phyloP scores from a whole-genome alignment of 148 eudicot genomes.

The Fagopyrum tataricum region DNA sequence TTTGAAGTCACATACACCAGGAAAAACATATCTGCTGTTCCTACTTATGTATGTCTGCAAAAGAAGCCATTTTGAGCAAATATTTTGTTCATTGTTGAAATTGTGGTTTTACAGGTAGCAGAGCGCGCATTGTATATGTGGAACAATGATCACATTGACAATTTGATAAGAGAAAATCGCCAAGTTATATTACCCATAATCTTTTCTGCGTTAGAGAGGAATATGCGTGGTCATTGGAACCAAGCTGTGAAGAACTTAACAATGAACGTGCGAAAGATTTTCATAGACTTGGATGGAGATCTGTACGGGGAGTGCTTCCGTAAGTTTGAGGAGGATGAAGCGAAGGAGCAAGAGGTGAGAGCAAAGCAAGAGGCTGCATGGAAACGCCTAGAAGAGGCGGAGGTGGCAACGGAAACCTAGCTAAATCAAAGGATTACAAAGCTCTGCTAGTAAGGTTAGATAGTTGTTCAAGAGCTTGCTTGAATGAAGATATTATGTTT shows the following conservation, averaged over 20 bases:
- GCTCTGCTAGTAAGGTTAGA: background rate
- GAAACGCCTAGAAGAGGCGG: constrained; percentile 59
- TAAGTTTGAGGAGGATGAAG: constrained; percentile 61
- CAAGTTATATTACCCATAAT: constrained; percentile 60
- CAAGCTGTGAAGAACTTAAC: constrained; percentile 70
- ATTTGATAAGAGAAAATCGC: constrained; percentile 56
- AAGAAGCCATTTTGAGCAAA: no score
- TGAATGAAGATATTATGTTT: background rate
- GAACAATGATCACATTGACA: constrained; percentile 81
- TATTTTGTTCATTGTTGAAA: background rate
- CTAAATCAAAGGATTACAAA: background rate
- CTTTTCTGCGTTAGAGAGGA: constrained; percentile 69
- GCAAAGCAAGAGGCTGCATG: constrained; percentile 50
- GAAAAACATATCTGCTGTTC: no score
- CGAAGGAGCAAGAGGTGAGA: constrained; percentile 41
- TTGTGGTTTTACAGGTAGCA: constrained; percentile 46
- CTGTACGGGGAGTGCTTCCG: constrained; percentile 54
- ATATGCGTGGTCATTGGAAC: constrained; percentile 62
- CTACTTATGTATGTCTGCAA: no score
- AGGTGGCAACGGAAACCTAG: constrained; percentile 38
- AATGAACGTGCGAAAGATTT: constrained; percentile 58
- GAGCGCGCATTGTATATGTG: constrained; percentile 70
- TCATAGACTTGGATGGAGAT: constrained; percentile 59
- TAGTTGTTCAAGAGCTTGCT: background rate
- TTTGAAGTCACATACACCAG: background rate